Percentiles rank a stretch among this genome's conserved stretches.
Conservation (phyloP, 768 basidiomycete species). For the Lactarius sp. region DNA sequence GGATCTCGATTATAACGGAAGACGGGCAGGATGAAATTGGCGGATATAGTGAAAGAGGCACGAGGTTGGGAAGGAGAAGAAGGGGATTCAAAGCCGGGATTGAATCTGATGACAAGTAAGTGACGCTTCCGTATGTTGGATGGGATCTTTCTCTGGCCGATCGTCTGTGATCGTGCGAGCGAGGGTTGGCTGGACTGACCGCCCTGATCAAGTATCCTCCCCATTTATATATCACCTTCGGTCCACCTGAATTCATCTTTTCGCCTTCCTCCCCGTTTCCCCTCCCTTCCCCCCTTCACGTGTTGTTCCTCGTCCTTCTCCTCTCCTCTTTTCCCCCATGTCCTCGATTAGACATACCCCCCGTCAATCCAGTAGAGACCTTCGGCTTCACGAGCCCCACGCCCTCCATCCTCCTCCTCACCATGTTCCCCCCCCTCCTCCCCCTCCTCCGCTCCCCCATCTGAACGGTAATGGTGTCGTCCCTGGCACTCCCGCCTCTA, state of each 20-base stretch:
- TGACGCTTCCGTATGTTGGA: slow-evolving; percentile 26
- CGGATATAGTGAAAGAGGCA: slow-evolving; percentile 41
- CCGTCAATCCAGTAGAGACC: slow-evolving; percentile 56
- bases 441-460: slow-evolving; percentile 41
- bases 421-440: slow-evolving; percentile 41
- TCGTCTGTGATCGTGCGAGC: slow-evolving; percentile 57
- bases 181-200: slow-evolving; percentile 38
- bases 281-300: slow-evolving; percentile 31
- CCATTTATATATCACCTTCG: slow-evolving; percentile 29
- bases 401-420: slow-evolving; percentile 40
- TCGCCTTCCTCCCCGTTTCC: slow-evolving; percentile 32
- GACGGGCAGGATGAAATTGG: slow-evolving; percentile 39
- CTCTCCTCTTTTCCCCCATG: slow-evolving; percentile 38
- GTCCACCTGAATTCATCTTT: slow-evolving; percentile 27
- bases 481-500: slow-evolving; percentile 38
- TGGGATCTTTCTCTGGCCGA: slow-evolving; percentile 38
- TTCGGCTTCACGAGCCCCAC: slow-evolving; percentile 58
- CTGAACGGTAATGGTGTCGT: slow-evolving; percentile 51
- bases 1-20: slow-evolving; percentile 40
- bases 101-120: slow-evolving; percentile 28
- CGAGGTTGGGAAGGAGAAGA: slow-evolving; percentile 50
- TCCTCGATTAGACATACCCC: slow-evolving; percentile 52
- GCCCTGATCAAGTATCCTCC: slow-evolving; percentile 42
- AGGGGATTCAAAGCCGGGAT: slow-evolving; percentile 28
- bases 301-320: slow-evolving; percentile 27